Evolutionary conservation across 75 land plant species (phyloP), one percentile per base, ranked within the genome.

Genomic region (Selaginella tamariscina): DNA sequence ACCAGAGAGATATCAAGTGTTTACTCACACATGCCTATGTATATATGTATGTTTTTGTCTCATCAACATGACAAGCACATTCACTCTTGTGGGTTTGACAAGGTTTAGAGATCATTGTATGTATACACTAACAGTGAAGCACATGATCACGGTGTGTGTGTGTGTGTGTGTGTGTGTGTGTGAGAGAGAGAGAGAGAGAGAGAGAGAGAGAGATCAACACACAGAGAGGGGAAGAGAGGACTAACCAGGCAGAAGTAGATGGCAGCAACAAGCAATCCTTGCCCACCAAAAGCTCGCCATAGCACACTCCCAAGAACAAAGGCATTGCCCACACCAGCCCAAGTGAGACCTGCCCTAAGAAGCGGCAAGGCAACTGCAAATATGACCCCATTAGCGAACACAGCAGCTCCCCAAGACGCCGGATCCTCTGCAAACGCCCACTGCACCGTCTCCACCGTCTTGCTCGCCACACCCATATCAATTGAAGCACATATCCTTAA

Each of bases 161-260:
- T n/a, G n/a, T n/a, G n/a, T n/a, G n/a, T n/a, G n/a, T n/a, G n/a
- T n/a, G n/a, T n/a, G n/a, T n/a, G n/a, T n/a, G n/a, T n/a, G n/a
- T n/a, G n/a, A n/a, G n/a, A n/a, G n/a, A n/a, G n/a, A n/a, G n/a
- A n/a, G n/a, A n/a, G n/a, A n/a, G n/a, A n/a, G n/a, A n/a, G n/a
- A n/a, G n/a, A n/a, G n/a, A n/a, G n/a, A n/a, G n/a, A n/a, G n/a
- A n/a, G n/a, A n/a, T n/a, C n/a, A n/a, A n/a, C 5, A 39, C 15
- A 5, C 15, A 15, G 49, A 5, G 49, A 39, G 5, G 49, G 49
- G 15, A 5, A 5, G 49, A 39, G 49, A 39, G 28, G 54, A 54
- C 86, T 82, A 32, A 88, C 97, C 32, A 88, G 66, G 24, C 85
- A 78, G 59, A 86, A 92, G 64, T 86, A 92, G 24, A 82, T 32